A percentile compares a stretch with the other conserved stretches of the same genome.
phyloP scores from a whole-genome alignment of 176 grass and related monocot species.

The Ampelocalamus luodianensis region DNA sequence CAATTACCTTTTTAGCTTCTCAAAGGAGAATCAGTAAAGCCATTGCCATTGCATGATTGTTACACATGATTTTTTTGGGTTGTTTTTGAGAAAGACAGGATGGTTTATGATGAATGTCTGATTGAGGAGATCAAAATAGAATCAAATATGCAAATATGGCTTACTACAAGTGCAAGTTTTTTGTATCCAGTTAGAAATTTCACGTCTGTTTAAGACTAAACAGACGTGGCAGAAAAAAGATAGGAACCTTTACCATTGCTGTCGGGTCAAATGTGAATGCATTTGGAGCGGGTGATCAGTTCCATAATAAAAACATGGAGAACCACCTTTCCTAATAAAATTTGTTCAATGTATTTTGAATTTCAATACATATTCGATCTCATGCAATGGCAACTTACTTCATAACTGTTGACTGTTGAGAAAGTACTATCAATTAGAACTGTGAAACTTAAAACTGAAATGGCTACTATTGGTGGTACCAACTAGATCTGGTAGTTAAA shows the following conservation, averaged over 20 bases:
- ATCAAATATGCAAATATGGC: background rate
- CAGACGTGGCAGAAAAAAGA: too few relatives aligned
- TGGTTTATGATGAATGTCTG: background rate
- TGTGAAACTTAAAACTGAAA: background rate
- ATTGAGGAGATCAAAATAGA: background rate
- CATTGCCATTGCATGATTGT: background rate
- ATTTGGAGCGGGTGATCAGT: background rate
- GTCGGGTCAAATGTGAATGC: background rate
- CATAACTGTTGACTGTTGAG: background rate
- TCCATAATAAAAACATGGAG: background rate
- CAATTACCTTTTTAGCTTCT: background rate
- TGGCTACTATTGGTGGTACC: background rate
- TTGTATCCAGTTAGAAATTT: background rate
- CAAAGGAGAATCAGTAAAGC: background rate
- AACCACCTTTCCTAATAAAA: background rate
- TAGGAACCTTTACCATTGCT: background rate
- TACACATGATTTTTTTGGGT: background rate
- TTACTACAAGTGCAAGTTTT: background rate
- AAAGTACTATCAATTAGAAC: background rate
- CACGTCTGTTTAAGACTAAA: background rate
- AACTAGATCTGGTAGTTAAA: background rate
- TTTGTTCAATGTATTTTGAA: background rate
- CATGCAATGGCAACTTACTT: background rate
- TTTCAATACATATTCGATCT: background rate
- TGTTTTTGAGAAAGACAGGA: too few relatives aligned